A percentile compares a stretch with the other conserved stretches of the same genome.
Evolutionary conservation across 1,284 basidiomycete species (phyloP).

Genomic region (Irpex sp.): DNA sequence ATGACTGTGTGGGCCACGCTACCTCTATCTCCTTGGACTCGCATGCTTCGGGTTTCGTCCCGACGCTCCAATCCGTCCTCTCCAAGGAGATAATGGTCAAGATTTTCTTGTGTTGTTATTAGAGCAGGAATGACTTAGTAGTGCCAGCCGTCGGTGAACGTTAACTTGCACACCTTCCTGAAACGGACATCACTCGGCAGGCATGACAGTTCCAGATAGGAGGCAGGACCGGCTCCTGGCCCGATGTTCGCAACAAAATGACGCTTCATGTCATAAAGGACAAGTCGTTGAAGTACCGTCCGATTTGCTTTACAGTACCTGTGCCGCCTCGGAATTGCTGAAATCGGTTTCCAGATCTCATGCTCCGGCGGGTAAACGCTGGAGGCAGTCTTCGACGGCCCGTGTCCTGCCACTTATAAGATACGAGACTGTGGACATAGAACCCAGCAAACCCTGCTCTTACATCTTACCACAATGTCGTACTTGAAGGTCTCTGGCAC

Average conservation of each 20-base stretch:
- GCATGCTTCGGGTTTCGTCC: background rate
- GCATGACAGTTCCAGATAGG: background rate
- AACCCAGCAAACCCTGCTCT: background rate
- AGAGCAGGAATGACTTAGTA: too few species aligned
- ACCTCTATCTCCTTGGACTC: background rate
- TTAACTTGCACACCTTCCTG: background rate
- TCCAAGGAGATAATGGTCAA: too few species aligned
- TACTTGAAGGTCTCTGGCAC: slow-evolving; percentile 53
- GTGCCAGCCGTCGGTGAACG: too few species aligned
- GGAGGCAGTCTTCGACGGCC: background rate
- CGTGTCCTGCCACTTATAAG: background rate
- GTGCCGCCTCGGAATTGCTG: background rate
- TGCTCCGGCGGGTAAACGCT: slow-evolving; percentile 9
- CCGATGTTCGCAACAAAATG: background rate
- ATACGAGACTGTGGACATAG: background rate
- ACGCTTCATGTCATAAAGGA: background rate
- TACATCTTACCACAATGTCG: slow-evolving; percentile 12
- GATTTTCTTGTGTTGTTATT: too few species aligned
- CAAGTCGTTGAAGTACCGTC: background rate
- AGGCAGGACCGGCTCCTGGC: background rate
- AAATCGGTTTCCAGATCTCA: background rate
- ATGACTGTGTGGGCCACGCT: background rate
- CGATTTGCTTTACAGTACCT: background rate
- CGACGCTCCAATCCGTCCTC: background rate
- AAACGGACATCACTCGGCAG: background rate